Percentiles rank a stretch among this genome's conserved stretches.
phyloP scores from a whole-genome alignment of 225 moss, liverwort and hornwort genomes.

The Polytrichum formosum region DNA sequence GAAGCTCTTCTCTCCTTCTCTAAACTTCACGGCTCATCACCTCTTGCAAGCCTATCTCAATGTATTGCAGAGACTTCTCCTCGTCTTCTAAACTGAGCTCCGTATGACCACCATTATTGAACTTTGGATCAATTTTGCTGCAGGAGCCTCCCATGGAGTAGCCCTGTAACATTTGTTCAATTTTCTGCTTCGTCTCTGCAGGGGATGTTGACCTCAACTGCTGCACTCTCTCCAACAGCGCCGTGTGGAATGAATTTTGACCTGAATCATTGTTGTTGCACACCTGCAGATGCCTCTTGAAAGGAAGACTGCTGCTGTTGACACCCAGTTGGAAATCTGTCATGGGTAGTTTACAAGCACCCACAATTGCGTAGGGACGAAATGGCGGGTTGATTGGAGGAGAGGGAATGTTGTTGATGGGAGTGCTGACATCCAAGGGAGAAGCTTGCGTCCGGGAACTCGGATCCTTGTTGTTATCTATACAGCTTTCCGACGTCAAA shows the following conservation, averaged over 20 bases:
- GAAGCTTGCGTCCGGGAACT: slow-evolving; percentile 58
- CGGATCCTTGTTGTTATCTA: slow-evolving; percentile 55
- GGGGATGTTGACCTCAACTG: slow-evolving; percentile 76
- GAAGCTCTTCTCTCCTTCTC: slow-evolving; percentile 86
- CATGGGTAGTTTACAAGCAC: slow-evolving; percentile 81
- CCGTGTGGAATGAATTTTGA: slow-evolving; percentile 38
- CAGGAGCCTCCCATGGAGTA: slow-evolving; percentile 53
- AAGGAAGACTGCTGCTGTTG: slow-evolving; percentile 31
- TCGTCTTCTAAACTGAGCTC: slow-evolving; percentile 88
- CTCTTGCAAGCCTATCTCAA: slow-evolving; percentile 89
- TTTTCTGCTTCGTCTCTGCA: slow-evolving; percentile 60
- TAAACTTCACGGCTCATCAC: slow-evolving; percentile 78
- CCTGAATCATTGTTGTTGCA: slow-evolving; percentile 31
- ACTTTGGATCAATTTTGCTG: slow-evolving; percentile 52
- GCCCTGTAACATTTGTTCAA: slow-evolving; percentile 73
- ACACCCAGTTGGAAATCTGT: slow-evolving; percentile 72
- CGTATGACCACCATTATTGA: slow-evolving; percentile 43
- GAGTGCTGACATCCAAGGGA: slow-evolving; percentile 43
- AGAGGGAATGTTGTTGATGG: slow-evolving; percentile 36
- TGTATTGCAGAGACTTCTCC: slow-evolving; percentile 85
- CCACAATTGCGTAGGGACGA: slow-evolving; percentile 87
- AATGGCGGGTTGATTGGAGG: slow-evolving; percentile 58
- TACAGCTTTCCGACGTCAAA: slow-evolving; percentile 82
- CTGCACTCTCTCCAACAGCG: slow-evolving; percentile 72
- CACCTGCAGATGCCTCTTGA: slow-evolving; percentile 45